phyloP scores from a whole-genome alignment of 176 grass and related monocot genomes.

The Avena atlantica region DNA sequence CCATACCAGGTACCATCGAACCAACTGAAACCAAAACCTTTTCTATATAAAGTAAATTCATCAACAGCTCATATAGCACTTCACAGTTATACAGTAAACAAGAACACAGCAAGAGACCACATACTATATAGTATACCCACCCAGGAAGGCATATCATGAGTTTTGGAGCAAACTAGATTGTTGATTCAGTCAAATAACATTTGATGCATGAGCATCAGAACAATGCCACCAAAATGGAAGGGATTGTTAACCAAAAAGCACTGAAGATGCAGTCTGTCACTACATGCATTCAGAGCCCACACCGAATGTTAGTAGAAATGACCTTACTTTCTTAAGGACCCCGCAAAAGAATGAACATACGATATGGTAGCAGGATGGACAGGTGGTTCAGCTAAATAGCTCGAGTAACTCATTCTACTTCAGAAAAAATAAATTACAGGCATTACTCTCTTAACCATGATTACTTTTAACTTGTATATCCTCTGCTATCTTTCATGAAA shows the following conservation, averaged over 20 bases:
- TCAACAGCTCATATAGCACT: background rate
- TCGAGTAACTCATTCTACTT: background rate
- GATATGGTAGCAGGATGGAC: background rate
- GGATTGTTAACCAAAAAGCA: background rate
- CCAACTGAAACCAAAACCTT: slow-evolving; percentile 19
- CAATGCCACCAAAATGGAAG: background rate
- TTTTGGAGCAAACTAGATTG: background rate
- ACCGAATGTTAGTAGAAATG: background rate
- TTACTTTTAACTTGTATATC: background rate
- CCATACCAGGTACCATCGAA: background rate
- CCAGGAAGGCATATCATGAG: background rate
- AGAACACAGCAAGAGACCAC: background rate
- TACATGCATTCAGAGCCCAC: background rate
- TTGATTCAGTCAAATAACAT: background rate
- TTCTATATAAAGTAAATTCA: background rate
- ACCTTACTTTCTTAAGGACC: background rate
- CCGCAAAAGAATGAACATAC: background rate
- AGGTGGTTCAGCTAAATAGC: background rate
- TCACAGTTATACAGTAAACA: slow-evolving; percentile 19
- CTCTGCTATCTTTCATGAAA: background rate
- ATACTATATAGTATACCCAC: background rate
- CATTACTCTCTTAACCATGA: too few species aligned
- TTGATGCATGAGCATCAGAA: background rate
- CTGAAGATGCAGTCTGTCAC: background rate
- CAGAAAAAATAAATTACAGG: background rate